Conservation (phyloP, 352 stramenopile genomes). For the Phytopythium mirpurense region DNA sequence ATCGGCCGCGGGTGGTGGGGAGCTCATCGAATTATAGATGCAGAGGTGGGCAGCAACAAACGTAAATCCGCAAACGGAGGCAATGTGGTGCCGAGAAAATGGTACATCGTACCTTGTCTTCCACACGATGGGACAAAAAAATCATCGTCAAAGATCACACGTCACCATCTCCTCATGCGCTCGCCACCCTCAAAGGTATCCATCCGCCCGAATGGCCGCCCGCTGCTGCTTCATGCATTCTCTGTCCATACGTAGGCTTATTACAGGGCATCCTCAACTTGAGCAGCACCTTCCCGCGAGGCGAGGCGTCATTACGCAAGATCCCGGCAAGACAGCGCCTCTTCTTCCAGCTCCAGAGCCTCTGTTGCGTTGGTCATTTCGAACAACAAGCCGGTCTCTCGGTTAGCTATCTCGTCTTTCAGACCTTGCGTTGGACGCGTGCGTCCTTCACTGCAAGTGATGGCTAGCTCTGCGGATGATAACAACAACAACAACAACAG, state of each 20-base stretch:
- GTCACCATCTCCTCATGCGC: neutral
- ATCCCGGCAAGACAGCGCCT: neutral
- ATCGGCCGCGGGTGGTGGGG: slow-evolving; percentile 3
- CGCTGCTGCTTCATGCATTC: no score
- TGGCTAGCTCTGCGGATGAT: neutral
- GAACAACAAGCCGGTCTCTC: neutral
- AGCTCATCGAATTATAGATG: neutral
- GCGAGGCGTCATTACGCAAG: neutral
- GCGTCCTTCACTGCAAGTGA: no score
- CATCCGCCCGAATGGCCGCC: neutral
- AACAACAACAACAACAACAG: neutral
- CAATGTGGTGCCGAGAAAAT: neutral
- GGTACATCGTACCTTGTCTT: neutral
- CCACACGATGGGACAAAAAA: neutral
- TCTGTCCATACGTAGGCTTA: no score
- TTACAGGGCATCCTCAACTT: neutral
- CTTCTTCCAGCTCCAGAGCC: neutral
- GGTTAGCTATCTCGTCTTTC: no score
- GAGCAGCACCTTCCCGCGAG: no score
- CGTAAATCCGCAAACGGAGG: neutral
- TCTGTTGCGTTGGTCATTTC: slow-evolving; percentile 2
- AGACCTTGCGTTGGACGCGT: no score
- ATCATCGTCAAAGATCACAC: slow-evolving; percentile 2
- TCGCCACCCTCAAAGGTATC: neutral
- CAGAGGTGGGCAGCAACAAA: neutral